phyloP scores from a whole-genome alignment of 2,329 filamentous ascomycete species.

The Mollisiaceae sp. region DNA sequence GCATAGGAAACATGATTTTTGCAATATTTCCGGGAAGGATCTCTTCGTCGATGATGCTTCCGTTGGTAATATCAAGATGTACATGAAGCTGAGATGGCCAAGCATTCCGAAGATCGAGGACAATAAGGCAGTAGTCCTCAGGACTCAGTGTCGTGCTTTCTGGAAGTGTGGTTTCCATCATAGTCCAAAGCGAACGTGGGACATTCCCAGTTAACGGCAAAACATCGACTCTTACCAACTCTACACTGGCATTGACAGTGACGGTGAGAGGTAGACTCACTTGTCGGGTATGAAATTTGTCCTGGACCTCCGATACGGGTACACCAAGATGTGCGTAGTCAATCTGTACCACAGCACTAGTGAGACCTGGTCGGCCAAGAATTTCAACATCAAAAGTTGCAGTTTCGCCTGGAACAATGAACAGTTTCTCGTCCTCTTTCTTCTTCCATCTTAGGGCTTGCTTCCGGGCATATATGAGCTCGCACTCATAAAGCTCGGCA shows the following conservation, averaged over 20 bases:
- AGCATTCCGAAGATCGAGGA: conserved; percentile 85
- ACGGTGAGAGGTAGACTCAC: conserved; percentile 80
- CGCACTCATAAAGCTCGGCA: conserved; percentile 84
- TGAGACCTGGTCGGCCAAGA: conserved; percentile 83
- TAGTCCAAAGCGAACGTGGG: conserved; percentile 63
- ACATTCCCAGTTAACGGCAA: conserved; percentile 73
- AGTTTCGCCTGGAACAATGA: conserved; percentile 70
- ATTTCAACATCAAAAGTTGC: conserved; percentile 83
- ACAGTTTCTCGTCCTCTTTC: conserved; percentile 56
- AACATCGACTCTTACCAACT: conserved; percentile 80
- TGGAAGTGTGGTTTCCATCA: conserved; percentile 36
- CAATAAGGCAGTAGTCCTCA: conserved; percentile 75
- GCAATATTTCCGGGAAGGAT: conserved; percentile 73
- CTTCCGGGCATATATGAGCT: conserved; percentile 76
- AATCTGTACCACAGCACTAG: conserved; percentile 78
- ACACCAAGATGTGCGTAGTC: conserved; percentile 85
- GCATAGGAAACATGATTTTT: conserved; percentile 77
- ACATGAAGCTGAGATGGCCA: conserved; percentile 83
- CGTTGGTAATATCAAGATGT: conserved; percentile 53
- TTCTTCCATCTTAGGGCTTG: conserved; percentile 66
- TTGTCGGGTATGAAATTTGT: conserved; percentile 83
- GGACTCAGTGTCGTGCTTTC: conserved; percentile 47
- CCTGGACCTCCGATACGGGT: conserved; percentile 67
- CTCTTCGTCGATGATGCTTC: conserved; percentile 48
- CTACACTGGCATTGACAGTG: conserved; percentile 90